These are phyloP conservation scores for Pedinophyceae sp. DNA, from an alignment of 139 green algal genomes.

Conservation along the genomic window DNA sequence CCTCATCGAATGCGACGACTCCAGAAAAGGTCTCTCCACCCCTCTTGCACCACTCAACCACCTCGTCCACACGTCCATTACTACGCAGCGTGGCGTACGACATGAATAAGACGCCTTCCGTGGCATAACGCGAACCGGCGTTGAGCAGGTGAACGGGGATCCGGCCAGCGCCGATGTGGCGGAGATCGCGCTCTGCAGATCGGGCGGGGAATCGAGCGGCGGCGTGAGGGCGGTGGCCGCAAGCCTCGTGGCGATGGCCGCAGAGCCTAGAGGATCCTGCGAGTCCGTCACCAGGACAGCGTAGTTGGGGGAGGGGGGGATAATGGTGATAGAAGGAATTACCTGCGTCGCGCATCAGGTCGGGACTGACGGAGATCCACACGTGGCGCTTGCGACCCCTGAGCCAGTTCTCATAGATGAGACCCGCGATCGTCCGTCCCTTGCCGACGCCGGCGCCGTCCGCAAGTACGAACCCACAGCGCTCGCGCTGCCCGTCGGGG, in stretches of 20 bases:
- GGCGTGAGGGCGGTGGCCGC: too few species aligned
- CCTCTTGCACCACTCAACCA: not conserved
- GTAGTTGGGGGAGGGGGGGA: too few species aligned
- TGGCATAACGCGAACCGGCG: too few species aligned
- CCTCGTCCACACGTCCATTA: not conserved
- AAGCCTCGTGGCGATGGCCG: too few species aligned
- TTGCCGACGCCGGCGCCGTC: conserved; percentile 79
- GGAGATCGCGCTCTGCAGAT: not conserved
- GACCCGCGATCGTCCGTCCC: conserved; percentile 53
- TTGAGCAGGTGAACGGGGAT: not conserved
- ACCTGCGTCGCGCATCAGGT: too few species aligned
- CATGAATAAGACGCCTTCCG: conserved; percentile 52
- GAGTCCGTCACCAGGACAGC: too few species aligned
- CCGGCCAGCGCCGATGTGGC: not conserved
- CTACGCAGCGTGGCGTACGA: conserved; percentile 36
- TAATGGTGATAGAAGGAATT: too few species aligned
- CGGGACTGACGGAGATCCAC: conserved; percentile 65
- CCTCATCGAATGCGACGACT: conserved; percentile 48
- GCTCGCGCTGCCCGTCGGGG: not conserved
- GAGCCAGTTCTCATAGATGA: conserved; percentile 44
- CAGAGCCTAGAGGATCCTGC: too few species aligned
- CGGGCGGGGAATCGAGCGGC: too few species aligned
- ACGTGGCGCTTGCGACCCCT: conserved; percentile 29
- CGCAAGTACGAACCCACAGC: conserved; percentile 62
- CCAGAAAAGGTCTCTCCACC: not conserved